Conservation (phyloP, 2,329 filamentous ascomycete genomes). For the Triangularia setosa region DNA sequence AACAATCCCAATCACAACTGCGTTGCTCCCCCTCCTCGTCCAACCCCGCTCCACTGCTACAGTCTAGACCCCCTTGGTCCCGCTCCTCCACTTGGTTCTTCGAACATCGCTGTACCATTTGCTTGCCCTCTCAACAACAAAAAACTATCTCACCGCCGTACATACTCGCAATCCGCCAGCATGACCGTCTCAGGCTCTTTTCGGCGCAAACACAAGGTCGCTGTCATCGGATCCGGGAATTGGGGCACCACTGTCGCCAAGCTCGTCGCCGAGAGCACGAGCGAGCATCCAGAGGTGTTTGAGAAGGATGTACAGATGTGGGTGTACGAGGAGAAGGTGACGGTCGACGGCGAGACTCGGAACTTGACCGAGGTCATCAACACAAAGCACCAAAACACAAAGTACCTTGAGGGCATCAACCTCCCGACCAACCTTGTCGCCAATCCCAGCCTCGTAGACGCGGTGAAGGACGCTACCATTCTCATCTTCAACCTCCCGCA, state of each 20-base stretch:
- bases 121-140: neutral
- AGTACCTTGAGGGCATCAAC: slow-evolving; percentile 87
- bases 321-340: slow-evolving; percentile 93
- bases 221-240: slow-evolving; percentile 92
- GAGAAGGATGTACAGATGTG: slow-evolving; percentile 94
- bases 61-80: neutral
- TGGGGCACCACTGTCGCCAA: slow-evolving; percentile 98
- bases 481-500: slow-evolving; percentile 96
- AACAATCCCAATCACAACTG: neutral
- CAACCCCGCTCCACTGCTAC: slow-evolving; percentile 3
- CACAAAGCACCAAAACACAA: slow-evolving; percentile 88
- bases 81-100: neutral
- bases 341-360: slow-evolving; percentile 62
- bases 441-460: slow-evolving; percentile 74
- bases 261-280: slow-evolving; percentile 90
- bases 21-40: neutral
- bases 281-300: slow-evolving; percentile 72
- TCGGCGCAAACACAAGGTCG: slow-evolving; percentile 82
- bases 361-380: slow-evolving; percentile 94
- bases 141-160: slow-evolving; percentile 1
- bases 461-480: slow-evolving; percentile 80
- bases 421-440: slow-evolving; percentile 81
- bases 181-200: slow-evolving; percentile 39
- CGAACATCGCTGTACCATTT: neutral
- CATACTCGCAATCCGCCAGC: slow-evolving; percentile 17